phyloP scores from a whole-genome alignment of 164 flowering plant species.

The Stephania cephalantha region DNA sequence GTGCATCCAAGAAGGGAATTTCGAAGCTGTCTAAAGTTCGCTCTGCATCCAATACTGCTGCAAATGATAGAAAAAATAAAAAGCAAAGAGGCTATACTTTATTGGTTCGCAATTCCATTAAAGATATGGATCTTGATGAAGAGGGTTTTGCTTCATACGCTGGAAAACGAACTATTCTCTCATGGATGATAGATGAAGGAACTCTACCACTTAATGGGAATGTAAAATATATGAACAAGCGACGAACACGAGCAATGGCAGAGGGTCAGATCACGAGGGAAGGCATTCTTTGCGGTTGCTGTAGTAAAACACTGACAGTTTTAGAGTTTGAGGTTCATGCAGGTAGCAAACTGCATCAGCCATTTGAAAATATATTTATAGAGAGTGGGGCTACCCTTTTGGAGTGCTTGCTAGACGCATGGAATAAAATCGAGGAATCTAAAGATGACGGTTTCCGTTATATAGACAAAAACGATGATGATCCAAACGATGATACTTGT shows the following conservation, averaged over 20 bases:
- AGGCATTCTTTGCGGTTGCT: conserved; percentile 92
- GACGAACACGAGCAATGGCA: conserved; percentile 47
- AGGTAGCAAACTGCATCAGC: conserved; percentile 79
- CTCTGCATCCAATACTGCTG: conserved; percentile 19
- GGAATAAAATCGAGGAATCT: conserved; percentile 63
- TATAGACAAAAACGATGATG: conserved; percentile 60
- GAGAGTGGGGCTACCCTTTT: conserved; percentile 69
- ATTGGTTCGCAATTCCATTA: conserved; percentile 59
- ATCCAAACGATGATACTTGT: conserved; percentile 98
- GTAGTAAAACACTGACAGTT: conserved; percentile 75
- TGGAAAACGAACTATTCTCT: conserved; percentile 75
- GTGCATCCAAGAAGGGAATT: conserved; percentile 4
- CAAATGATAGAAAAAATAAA: conserved; percentile 51
- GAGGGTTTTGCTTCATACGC: conserved; percentile 63
- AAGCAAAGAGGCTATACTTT: conserved; percentile 63
- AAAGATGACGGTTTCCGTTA: conserved; percentile 38
- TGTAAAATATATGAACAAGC: conserved; percentile 80
- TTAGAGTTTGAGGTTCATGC: conserved; percentile 94
- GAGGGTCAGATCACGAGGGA: conserved; percentile 86
- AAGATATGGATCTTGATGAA: conserved; percentile 37
- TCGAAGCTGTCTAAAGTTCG: conserved; percentile 5
- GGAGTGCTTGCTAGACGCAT: conserved; percentile 79
- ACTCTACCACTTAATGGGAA: conserved; percentile 53
- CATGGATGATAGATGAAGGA: conserved; percentile 93
- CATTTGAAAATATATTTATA: conserved; percentile 64